Percentiles rank a stretch among this genome's conserved stretches.
Evolutionary conservation across 768 basidiomycete genomes (phyloP).

Genomic region (Neoboletus brunneissimus): DNA sequence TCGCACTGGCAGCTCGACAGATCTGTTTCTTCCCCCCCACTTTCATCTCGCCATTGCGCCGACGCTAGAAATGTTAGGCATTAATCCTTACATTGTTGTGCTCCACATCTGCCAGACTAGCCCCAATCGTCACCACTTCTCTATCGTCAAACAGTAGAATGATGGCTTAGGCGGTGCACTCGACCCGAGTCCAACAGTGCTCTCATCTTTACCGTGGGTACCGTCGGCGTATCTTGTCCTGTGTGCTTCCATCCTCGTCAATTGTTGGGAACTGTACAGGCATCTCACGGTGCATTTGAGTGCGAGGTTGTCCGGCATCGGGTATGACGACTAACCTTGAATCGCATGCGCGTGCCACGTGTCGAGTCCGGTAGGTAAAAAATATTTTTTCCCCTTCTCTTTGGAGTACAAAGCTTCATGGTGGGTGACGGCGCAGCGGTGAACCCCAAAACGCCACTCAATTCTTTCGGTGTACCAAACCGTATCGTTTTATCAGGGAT

Average conservation of each 20-base stretch:
- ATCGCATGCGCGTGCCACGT: not conserved
- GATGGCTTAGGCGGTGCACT: not conserved
- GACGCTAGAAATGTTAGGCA: not conserved
- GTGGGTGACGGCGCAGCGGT: no score
- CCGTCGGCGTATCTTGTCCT: no score
- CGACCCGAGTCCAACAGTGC: not conserved
- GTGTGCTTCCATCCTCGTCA: no score
- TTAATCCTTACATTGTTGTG: no score
- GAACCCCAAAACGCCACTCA: no score
- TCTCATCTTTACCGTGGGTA: no score
- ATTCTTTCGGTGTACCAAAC: no score
- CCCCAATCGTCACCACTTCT: not conserved
- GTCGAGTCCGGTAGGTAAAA: not conserved
- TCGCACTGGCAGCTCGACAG: not conserved
- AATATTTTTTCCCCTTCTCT: no score
- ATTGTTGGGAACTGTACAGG: not conserved
- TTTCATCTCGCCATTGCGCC: not conserved
- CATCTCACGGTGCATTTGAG: not conserved
- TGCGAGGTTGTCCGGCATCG: not conserved
- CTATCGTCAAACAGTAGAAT: not conserved
- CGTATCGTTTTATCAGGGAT: no score
- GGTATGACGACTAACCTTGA: not conserved
- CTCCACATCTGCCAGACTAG: not conserved
- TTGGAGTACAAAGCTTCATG: no score
- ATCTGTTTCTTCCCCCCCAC: not conserved